These are phyloP conservation scores for Penicillium coffeae DNA, from an alignment of 495 filamentous ascomycete species.

Conservation along the genomic window DNA sequence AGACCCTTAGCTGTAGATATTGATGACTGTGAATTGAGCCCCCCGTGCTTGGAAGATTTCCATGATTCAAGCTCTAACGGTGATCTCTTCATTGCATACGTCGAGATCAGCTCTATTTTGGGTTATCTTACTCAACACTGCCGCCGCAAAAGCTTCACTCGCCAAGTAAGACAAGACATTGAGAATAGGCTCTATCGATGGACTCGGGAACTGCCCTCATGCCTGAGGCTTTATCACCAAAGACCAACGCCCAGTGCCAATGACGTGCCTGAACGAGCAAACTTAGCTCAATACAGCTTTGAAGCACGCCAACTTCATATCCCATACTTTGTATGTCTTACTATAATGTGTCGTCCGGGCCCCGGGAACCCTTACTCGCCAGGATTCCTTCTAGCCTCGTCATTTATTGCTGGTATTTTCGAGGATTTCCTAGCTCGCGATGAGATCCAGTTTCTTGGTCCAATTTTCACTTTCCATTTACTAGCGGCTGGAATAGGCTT, in stretches of 20 bases:
- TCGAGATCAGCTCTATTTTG: slow-evolving; percentile 22
- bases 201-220: slow-evolving; percentile 15
- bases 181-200: slow-evolving; percentile 21
- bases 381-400: slow-evolving; percentile 18
- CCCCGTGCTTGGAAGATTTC: slow-evolving; percentile 19
- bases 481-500: slow-evolving; percentile 22
- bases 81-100: slow-evolving; percentile 20
- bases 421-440: slow-evolving; percentile 27
- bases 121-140: slow-evolving; percentile 21
- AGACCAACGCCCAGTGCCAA: neutral
- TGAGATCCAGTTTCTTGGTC: slow-evolving; percentile 20
- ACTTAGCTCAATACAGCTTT: slow-evolving; percentile 13
- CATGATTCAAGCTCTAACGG: slow-evolving; percentile 14
- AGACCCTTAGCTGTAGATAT: slow-evolving; percentile 21
- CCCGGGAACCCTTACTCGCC: slow-evolving; percentile 14
- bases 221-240: slow-evolving; percentile 13
- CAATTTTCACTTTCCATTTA: slow-evolving; percentile 25
- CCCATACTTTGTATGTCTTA: slow-evolving; percentile 22
- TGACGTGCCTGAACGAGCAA: neutral
- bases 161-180: slow-evolving; percentile 13
- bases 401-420: slow-evolving; percentile 20
- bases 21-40: slow-evolving; percentile 20
- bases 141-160: slow-evolving; percentile 17
- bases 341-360: slow-evolving; percentile 20
- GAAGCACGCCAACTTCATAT: slow-evolving; percentile 23